Percentiles rank a stretch among this genome's conserved stretches.
These are phyloP conservation scores for Penicillium sp. DNA, from an alignment of 2,329 filamentous ascomycete genomes.

Conservation along the genomic window DNA sequence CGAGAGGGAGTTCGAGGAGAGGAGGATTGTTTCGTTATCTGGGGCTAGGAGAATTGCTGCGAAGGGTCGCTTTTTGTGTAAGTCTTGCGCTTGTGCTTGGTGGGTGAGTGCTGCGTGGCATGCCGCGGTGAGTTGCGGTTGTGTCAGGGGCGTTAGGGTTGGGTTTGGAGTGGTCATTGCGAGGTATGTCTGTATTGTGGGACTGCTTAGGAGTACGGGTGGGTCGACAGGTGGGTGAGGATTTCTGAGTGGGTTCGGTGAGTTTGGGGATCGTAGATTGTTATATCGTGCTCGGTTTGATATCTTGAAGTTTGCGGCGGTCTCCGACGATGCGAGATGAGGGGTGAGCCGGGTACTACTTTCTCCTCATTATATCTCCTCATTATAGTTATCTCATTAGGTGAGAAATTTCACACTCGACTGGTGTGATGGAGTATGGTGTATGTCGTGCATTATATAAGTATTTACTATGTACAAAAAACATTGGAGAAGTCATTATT, in stretches of 20 bases:
- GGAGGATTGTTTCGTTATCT: constrained; percentile 49
- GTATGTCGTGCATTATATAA: constrained; percentile 4
- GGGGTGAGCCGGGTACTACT: constrained; percentile 4
- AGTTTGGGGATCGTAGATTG: background rate
- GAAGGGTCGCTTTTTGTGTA: constrained; percentile 50
- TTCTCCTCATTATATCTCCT: constrained; percentile 8
- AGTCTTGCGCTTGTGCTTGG: constrained; percentile 43
- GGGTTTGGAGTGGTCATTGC: background rate
- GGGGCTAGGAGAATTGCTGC: constrained; percentile 49
- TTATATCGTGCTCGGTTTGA: background rate
- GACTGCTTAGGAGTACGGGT: background rate
- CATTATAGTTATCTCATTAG: no score
- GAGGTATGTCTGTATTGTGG: background rate
- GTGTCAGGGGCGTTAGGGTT: constrained; percentile 29
- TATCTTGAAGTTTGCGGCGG: constrained; percentile 9
- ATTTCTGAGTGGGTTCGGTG: background rate
- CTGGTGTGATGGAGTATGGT: background rate
- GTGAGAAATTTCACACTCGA: background rate
- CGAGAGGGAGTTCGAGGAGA: constrained; percentile 51
- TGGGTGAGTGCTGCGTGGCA: constrained; percentile 42
- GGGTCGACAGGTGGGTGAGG: background rate
- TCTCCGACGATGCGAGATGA: constrained; percentile 11
- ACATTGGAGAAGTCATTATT: background rate
- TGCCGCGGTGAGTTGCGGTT: constrained; percentile 40
- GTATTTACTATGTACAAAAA: constrained; percentile 5